Evolutionary conservation across 192 early-diverging fungal species (phyloP), one percentile per base, ranked within the genome.

Genomic region (Kappamyces sp.): DNA sequence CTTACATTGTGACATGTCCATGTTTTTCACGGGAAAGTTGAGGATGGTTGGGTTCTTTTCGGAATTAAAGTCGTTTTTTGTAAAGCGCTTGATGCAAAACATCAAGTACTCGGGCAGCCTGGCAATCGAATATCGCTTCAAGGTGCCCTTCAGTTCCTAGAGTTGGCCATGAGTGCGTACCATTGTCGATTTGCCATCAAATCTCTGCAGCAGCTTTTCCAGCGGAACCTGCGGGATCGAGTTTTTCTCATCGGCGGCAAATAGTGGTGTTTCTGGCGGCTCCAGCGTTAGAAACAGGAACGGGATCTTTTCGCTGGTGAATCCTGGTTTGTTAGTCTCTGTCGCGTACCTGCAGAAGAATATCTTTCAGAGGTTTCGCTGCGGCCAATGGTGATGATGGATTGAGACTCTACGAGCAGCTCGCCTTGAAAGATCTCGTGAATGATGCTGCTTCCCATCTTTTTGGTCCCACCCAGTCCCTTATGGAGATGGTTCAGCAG

Each of bases 1-100:
- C 32, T 1, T 57, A 36, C 9, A 46, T 4, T 45, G 52, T 43
- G 22, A 63, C 86, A 98, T 86, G 51, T 91, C 85, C 4, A 94
- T 64, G 54, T 87, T 86, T 49, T 85, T 87, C 43, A 95, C 86
- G 1, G 93, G 88, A 54, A 91, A 98, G 57, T 91, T 95, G 2
- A 98, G 91, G 60, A 98, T 94, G 0, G 96, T 98, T 0, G 90
- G 90, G 65, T 98, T 98, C 71, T 95, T 95, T 64, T 98, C 96
- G 15, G 68, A 64, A 0, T 78, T 69, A 70, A 87, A 90, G 46
- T 83, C 88, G 68, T 87, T 89, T 59, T 90, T 93, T 0, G 84
- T 81, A 54, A 98, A 92, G 7, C 96, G 77, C 63, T 91, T 92
- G 49, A 96, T 84, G 63, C 91, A 87, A 53, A 96, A 87, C 30